Percentiles rank a stretch among this genome's conserved stretches.
phyloP scores from a whole-genome alignment of 176 grass and related monocot species.

The Typha latifolia region DNA sequence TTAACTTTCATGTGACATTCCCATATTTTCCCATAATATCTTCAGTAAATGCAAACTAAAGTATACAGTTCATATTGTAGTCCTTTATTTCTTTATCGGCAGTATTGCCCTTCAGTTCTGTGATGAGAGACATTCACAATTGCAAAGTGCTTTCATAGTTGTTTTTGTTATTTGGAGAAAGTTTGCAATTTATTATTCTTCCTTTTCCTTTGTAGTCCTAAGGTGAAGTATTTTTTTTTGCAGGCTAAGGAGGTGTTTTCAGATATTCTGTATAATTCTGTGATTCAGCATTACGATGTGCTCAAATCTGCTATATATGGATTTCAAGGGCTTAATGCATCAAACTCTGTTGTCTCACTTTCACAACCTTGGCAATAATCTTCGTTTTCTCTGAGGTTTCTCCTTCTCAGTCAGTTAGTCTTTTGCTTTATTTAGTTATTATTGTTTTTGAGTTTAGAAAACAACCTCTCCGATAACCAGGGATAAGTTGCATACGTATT shows the following conservation, averaged over 20 bases:
- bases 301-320: constrained; percentile 70
- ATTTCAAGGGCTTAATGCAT: constrained; percentile 35
- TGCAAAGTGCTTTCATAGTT: not conserved
- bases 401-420: constrained; percentile 1
- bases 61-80: too few species aligned
- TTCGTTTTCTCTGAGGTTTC: constrained; percentile 19
- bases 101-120: too few species aligned
- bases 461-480: too few species aligned
- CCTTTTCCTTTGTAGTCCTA: not conserved
- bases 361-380: constrained; percentile 67
- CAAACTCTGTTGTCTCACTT: constrained; percentile 44
- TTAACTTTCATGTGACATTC: too few species aligned
- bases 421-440: constrained; percentile 23
- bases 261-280: constrained; percentile 47
- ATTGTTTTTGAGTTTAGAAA: not conserved
- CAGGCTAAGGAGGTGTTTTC: constrained; percentile 64
- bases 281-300: constrained; percentile 59
- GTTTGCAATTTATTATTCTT: not conserved
- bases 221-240: not conserved
- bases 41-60: too few species aligned
- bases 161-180: not conserved
- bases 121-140: too few species aligned
- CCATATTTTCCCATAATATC: too few species aligned
- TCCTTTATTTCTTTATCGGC: too few species aligned
- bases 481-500: not conserved